A percentile compares a stretch with the other conserved stretches of the same genome.
phyloP scores from a whole-genome alignment of 176 grass and related monocot genomes.

The Eleusine coracana region DNA sequence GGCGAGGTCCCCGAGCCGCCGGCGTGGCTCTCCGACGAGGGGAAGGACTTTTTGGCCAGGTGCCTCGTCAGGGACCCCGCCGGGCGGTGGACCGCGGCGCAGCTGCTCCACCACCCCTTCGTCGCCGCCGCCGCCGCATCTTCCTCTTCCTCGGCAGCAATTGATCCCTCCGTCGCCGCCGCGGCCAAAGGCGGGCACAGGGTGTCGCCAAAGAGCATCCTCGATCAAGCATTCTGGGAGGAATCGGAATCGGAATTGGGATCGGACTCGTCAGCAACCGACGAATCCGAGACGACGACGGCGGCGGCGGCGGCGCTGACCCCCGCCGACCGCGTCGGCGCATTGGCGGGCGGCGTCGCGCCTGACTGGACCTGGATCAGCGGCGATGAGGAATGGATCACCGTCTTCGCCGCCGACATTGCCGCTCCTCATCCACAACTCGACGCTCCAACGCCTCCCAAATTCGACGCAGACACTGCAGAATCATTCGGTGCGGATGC shows the following conservation, averaged over 20 bases:
- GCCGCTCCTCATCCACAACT: neutral
- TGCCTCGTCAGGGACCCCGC: conserved; percentile 37
- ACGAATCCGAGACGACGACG: conserved; percentile 5
- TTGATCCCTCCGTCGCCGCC: too few relatives aligned
- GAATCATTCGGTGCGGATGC: neutral
- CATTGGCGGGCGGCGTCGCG: neutral
- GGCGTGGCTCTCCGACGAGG: conserved; percentile 7
- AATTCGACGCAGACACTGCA: neutral
- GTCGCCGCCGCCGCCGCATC: neutral
- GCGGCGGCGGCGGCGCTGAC: neutral
- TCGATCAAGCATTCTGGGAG: conserved; percentile 39
- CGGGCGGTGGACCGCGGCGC: conserved; percentile 45
- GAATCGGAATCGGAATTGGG: too few relatives aligned
- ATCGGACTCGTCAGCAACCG: neutral
- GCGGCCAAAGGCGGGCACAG: neutral
- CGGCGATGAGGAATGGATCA: conserved; percentile 24
- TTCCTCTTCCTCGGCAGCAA: neutral
- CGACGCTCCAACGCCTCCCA: neutral
- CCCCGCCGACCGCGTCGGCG: conserved; percentile 29
- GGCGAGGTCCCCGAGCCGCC: neutral
- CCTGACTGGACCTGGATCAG: conserved; percentile 38
- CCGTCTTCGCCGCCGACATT: neutral
- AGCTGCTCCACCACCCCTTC: conserved; percentile 51
- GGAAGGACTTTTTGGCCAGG: conserved; percentile 25
- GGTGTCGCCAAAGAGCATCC: conserved; percentile 50